Percentiles rank a stretch among this genome's conserved stretches.
These are phyloP conservation scores for Hericium erinaceus DNA, from an alignment of 768 basidiomycete species.

Conservation along the genomic window DNA sequence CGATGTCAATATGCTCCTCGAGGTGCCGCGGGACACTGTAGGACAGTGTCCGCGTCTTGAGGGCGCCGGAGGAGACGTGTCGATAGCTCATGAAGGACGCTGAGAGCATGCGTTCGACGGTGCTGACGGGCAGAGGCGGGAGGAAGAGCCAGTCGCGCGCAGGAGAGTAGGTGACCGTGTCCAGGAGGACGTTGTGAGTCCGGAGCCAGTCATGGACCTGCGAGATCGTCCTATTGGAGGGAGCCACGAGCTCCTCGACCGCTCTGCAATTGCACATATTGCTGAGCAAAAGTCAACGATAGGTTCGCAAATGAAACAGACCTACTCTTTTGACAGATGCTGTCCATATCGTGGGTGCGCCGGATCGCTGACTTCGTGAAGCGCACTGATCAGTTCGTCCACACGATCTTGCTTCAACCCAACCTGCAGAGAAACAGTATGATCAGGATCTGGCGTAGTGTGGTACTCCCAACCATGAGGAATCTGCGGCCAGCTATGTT, in stretches of 20 bases:
- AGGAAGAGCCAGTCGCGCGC: slow-evolving; percentile 13
- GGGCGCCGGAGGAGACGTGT: background rate
- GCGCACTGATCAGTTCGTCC: background rate
- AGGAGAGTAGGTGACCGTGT: slow-evolving; percentile 5
- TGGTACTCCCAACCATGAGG: slow-evolving; percentile 7
- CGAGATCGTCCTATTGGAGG: background rate
- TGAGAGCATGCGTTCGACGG: slow-evolving; percentile 7
- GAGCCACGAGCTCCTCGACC: background rate
- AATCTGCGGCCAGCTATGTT: slow-evolving; percentile 7
- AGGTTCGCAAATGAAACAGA: background rate
- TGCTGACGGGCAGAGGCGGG: slow-evolving; percentile 6
- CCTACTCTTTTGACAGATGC: background rate
- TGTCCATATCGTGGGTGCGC: background rate
- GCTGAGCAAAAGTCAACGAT: background rate
- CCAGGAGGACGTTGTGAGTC: background rate
- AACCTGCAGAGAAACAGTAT: slow-evolving; percentile 1
- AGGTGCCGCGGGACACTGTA: slow-evolving; percentile 48
- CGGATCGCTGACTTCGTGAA: background rate
- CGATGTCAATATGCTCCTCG: slow-evolving; percentile 45
- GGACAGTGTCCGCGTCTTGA: slow-evolving; percentile 34
- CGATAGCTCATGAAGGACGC: slow-evolving; percentile 5
- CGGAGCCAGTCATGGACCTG: background rate
- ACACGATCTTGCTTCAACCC: background rate
- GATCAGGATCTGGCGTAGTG: slow-evolving; percentile 2
- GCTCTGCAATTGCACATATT: background rate